Evolutionary conservation across 495 filamentous ascomycete species (phyloP), one percentile per base, ranked within the genome.

Genomic region (Lasiosphaeria ovina): DNA sequence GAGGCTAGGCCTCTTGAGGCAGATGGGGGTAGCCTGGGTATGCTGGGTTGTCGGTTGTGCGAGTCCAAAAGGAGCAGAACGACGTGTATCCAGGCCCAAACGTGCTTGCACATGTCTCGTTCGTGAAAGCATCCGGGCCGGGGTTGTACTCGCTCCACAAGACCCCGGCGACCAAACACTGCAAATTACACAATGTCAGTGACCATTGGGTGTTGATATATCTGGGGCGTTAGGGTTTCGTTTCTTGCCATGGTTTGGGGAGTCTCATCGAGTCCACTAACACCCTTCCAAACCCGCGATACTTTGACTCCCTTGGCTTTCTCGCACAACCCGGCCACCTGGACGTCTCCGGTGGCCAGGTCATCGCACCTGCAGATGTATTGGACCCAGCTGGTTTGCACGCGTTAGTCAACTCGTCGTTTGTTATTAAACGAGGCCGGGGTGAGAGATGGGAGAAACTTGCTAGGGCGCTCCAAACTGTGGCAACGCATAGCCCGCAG

Each of bases 51-150:
- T 51, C 48, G 14, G 9, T 17, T 4, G 12, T 24, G 4, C 48
- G 48, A 31, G 48, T 4, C n/a, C 31, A 51, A 51, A 51, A 51
- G 48, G 48, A 12, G 16, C 48, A 51, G n/a, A 31, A 51, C 16
- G 48, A 31, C 9, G 4, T 31, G 9, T 51, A 51, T 16, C 48
- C 48, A 4, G 4, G 3, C 48, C 48, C 48, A 51, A 17, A 51
- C 0, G 16, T 51, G 9, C 31, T 51, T 51, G 31, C 48, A 51
- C 48, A 17, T 3, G 7, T 42, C 38, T 42, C 38, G 7, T 42
- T 12, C 8, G 38, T 42, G 38, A 42, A 42, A 12, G 12, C 38
- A 12, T 42, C 38, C 8, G 38, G 38, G 38, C 38, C 38, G 38
- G 38, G 38, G 12, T 42, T 42, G 38, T 42, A 42, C 38, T 42